Percentiles rank a stretch among this genome's conserved stretches.
Conservation (phyloP, 2,329 filamentous ascomycete species). For the Dendrostoma leiphaemia region DNA sequence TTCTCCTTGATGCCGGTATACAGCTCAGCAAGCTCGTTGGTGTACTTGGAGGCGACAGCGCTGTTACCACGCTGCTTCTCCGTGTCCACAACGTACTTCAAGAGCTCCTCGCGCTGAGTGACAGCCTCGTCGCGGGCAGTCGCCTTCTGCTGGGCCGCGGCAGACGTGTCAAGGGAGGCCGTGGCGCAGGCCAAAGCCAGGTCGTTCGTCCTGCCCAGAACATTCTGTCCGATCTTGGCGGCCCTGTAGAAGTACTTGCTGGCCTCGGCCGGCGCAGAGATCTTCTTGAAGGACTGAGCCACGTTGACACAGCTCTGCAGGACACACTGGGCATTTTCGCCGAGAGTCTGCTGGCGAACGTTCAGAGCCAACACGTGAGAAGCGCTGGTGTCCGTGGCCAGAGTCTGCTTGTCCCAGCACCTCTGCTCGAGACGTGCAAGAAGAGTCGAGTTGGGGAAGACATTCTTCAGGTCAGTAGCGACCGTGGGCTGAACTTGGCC, state of each 20-base stretch:
- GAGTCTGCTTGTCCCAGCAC: conserved; percentile 19
- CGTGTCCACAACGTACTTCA: conserved; percentile 19
- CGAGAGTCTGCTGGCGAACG: conserved; percentile 10
- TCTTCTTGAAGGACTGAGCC: conserved; percentile 16
- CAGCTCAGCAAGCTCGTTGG: conserved; percentile 21
- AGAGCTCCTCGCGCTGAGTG: conserved; percentile 20
- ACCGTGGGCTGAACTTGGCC: conserved; percentile 14
- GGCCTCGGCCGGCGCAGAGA: conserved; percentile 16
- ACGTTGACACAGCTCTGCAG: conserved; percentile 18
- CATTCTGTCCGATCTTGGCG: conserved; percentile 17
- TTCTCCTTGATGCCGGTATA: conserved; percentile 20
- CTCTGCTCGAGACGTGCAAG: conserved; percentile 18
- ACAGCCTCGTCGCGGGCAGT: conserved; percentile 16
- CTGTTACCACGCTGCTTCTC: conserved; percentile 19
- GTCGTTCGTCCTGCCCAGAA: conserved; percentile 16
- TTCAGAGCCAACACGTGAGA: conserved; percentile 15
- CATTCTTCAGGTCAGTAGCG: conserved; percentile 10
- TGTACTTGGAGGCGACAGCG: conserved; percentile 18
- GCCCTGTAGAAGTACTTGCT: conserved; percentile 19
- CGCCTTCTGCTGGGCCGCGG: conserved; percentile 13
- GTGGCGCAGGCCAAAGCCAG: conserved; percentile 16
- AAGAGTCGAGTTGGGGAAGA: conserved; percentile 19
- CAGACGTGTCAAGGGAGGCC: conserved; percentile 16
- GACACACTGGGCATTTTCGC: conserved; percentile 15
- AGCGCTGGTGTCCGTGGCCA: conserved; percentile 14